phyloP scores from a whole-genome alignment of 1,284 basidiomycete species.

The Rhodotorula sp. region DNA sequence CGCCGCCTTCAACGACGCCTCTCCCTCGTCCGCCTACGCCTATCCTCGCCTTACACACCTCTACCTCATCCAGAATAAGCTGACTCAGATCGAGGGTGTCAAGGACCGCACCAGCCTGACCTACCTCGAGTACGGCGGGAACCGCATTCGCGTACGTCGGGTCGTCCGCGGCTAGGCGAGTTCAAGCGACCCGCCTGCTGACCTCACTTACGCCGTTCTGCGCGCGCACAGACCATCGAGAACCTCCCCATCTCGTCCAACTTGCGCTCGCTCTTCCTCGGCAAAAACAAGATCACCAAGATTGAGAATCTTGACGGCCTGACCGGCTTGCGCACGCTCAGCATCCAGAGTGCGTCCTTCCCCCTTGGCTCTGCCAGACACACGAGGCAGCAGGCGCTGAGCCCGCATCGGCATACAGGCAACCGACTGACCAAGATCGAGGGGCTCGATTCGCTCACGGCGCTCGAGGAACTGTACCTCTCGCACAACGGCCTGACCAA shows the following conservation, averaged over 20 bases:
- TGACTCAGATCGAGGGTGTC: conserved; percentile 69
- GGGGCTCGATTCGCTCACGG: conserved; percentile 45
- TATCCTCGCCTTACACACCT: conserved; percentile 61
- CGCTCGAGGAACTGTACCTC: conserved; percentile 86
- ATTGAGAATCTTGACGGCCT: conserved; percentile 76
- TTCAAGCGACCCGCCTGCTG: background rate
- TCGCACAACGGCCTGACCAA: conserved; percentile 87
- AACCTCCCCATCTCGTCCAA: conserved; percentile 58
- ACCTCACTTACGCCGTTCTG: background rate
- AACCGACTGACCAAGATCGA: conserved; percentile 47
- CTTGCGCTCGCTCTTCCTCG: conserved; percentile 91
- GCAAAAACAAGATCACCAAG: conserved; percentile 91
- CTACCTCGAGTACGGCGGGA: conserved; percentile 90
- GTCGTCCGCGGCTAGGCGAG: no score
- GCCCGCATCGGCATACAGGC: conserved; percentile 10
- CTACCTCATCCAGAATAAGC: conserved; percentile 97
- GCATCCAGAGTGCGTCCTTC: conserved; percentile 50
- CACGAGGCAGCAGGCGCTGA: no score
- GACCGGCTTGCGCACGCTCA: conserved; percentile 72
- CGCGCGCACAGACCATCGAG: conserved; percentile 71
- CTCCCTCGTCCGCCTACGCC: conserved; percentile 58
- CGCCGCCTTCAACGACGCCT: conserved; percentile 61
- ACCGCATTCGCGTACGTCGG: conserved; percentile 72
- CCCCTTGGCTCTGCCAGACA: background rate
- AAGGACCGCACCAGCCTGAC: conserved; percentile 62